A percentile compares a stretch with the other conserved stretches of the same genome.
phyloP scores from a whole-genome alignment of 2,329 filamentous ascomycete species.

The Aspergillus sp. region DNA sequence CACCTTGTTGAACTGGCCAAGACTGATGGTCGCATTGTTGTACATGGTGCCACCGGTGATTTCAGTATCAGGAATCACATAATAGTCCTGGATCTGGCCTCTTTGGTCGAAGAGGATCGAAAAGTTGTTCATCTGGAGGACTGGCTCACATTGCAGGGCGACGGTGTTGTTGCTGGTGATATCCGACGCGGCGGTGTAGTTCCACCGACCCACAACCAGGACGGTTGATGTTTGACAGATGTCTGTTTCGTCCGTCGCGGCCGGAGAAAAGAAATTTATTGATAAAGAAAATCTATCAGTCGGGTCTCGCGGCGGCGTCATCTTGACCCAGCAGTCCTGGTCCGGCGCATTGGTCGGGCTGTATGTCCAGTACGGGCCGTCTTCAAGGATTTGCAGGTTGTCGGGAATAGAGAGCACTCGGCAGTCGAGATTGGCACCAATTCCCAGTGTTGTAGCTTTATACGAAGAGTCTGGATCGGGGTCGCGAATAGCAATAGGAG shows the following conservation, averaged over 20 bases:
- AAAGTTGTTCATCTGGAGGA: slow-evolving; percentile 29
- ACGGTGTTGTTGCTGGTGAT: slow-evolving; percentile 35
- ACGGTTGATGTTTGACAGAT: slow-evolving; percentile 39
- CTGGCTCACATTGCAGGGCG: slow-evolving; percentile 39
- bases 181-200: slow-evolving; percentile 31
- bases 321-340: slow-evolving; percentile 32
- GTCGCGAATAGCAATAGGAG: slow-evolving; percentile 31
- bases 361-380: slow-evolving; percentile 33
- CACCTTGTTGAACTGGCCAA: slow-evolving; percentile 42
- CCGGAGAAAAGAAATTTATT: slow-evolving; percentile 40
- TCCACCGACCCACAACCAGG: slow-evolving; percentile 39
- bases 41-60: slow-evolving; percentile 35
- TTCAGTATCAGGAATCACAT: slow-evolving; percentile 23
- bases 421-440: slow-evolving; percentile 35
- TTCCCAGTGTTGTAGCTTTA: slow-evolving; percentile 33
- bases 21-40: slow-evolving; percentile 38
- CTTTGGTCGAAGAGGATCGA: slow-evolving; percentile 34
- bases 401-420: slow-evolving; percentile 23
- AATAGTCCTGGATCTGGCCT: slow-evolving; percentile 31
- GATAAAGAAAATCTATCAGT: slow-evolving; percentile 34
- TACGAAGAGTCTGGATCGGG: slow-evolving; percentile 31
- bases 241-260: slow-evolving; percentile 26
- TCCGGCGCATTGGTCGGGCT: slow-evolving; percentile 28
- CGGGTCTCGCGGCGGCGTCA: slow-evolving; percentile 29
- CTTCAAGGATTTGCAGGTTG: slow-evolving; percentile 21